Evolutionary conservation across 495 filamentous ascomycete species (phyloP).

Genomic region (Penicillium canariense): DNA sequence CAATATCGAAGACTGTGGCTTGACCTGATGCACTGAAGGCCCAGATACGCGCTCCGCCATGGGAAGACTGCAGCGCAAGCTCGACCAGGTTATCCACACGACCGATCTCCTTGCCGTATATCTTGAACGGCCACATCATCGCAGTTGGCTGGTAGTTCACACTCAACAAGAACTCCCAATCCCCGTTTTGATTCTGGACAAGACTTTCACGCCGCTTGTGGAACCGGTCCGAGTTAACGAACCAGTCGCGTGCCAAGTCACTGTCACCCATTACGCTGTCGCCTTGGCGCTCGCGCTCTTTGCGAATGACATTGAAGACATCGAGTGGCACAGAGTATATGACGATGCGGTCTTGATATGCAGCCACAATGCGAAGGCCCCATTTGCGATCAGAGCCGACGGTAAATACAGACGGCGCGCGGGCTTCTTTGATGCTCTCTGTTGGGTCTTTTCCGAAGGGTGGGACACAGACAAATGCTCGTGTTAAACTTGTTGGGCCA

Average conservation of each 20-base stretch:
- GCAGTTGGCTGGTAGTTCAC: constrained; percentile 34
- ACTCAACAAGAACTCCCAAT: constrained; percentile 42
- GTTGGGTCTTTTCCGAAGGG: constrained; percentile 33
- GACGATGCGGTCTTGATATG: constrained; percentile 52
- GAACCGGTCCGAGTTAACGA: constrained; percentile 29
- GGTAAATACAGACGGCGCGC: constrained; percentile 51
- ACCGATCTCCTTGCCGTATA: constrained; percentile 44
- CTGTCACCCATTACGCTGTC: constrained; percentile 39
- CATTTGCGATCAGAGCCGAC: constrained; percentile 57
- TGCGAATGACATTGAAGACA: constrained; percentile 47
- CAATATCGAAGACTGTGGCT: constrained; percentile 36
- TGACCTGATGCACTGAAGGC: constrained; percentile 35
- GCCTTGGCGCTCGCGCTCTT: constrained; percentile 35
- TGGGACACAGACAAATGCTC: constrained; percentile 40
- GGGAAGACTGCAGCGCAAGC: constrained; percentile 33
- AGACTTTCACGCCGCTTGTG: constrained; percentile 33
- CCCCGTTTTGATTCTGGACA: constrained; percentile 37
- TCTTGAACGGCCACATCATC: constrained; percentile 44
- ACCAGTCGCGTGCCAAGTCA: constrained; percentile 35
- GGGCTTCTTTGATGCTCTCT: constrained; percentile 39
- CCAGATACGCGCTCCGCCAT: constrained; percentile 41
- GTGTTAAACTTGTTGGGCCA: constrained; percentile 47
- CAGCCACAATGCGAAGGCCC: constrained; percentile 63
- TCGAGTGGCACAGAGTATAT: constrained; percentile 66
- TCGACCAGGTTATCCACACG: constrained; percentile 38